A percentile compares a stretch with the other conserved stretches of the same genome.
Conservation (phyloP, 441 rosid species). For the Populus trichocarpa region DNA sequence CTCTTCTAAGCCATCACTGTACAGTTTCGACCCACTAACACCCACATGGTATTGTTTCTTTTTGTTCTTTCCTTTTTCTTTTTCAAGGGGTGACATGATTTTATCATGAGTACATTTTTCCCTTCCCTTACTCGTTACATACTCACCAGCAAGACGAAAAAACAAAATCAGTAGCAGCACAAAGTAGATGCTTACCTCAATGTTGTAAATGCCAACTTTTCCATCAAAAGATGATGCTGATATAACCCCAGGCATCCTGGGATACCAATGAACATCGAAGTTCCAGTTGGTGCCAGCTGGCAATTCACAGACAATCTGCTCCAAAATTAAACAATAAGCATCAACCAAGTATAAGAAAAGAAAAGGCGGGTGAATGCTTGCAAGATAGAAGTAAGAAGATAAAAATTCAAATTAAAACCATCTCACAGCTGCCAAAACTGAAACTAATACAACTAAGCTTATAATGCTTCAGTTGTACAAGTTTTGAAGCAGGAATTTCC, state of each 20-base stretch:
- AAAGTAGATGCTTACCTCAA: conserved; percentile 57
- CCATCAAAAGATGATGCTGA: conserved; percentile 99
- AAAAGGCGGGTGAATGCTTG: neutral
- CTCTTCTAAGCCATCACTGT: neutral
- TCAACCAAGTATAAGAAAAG: conserved; percentile 15
- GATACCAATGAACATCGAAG: conserved; percentile 98
- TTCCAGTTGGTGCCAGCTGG: conserved; percentile 98
- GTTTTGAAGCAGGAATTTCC: too few relatives aligned
- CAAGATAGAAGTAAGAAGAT: neutral
- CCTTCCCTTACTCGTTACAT: neutral
- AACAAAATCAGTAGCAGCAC: neutral
- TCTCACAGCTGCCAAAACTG: neutral
- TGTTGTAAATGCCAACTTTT: conserved; percentile 86
- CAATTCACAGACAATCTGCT: conserved; percentile 85
- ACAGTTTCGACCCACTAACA: neutral
- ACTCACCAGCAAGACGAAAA: neutral
- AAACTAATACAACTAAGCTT: neutral
- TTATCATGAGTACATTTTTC: neutral
- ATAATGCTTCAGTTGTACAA: neutral
- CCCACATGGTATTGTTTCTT: too few relatives aligned
- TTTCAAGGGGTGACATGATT: neutral
- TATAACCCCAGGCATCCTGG: conserved; percentile 92
- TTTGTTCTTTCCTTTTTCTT: neutral
- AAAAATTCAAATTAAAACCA: neutral
- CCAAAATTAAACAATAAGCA: conserved; percentile 5